Base-by-base conservation (phyloP, 2,329 filamentous ascomycete genomes). In the Fusarium dlaminii region DNA sequence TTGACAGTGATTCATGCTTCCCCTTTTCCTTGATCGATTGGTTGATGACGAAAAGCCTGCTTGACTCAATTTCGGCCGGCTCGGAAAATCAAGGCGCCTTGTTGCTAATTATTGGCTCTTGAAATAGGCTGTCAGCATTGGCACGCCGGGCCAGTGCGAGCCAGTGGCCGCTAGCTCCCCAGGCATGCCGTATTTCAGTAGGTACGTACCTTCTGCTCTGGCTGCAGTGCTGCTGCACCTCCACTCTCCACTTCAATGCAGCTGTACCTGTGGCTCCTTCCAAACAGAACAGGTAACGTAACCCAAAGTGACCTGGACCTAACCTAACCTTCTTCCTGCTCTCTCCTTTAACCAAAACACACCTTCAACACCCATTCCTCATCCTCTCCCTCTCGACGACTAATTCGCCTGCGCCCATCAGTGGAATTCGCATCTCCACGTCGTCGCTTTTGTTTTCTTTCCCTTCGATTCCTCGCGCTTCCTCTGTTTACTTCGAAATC, bases 241-340 rank as follows among this genome's bases (percentile, higher is more conserved):
- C 71, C 70, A 49, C 55, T 58, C 55, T 74, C 51, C 51, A 55
- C 72, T 36, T 49, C 55, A 29, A 18, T 49, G 42, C 32, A 51
- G 29, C 42, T 30, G 36, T 56, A 34, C 65, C 60, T 63, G 63
- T 69, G 65, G 68, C 55, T 66, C 67, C 70, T 72, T 36, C 75
- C 66, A 72, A 80, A 80, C 76, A 82, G 78, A 80, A 82, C 80
- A 82, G 78, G 78, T 81, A 78, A 77, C 80, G 72, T 74, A 74
- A 75, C 71, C 80, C 73, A 76, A 76, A 77, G 76, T 77, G 70
- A 79, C 59, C 63, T 66, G 51, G 52, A 57, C 70, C 70, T 64
- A 59, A 37, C 56, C 56, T 59, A 58, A 58, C 32, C 56, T 59
- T 57, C 54, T 46, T 68, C 39, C 39, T 76, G 67, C 68, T 65